These are phyloP conservation scores for Sclerospora graminicola DNA, from an alignment of 352 stramenopile species.

Conservation along the genomic window DNA sequence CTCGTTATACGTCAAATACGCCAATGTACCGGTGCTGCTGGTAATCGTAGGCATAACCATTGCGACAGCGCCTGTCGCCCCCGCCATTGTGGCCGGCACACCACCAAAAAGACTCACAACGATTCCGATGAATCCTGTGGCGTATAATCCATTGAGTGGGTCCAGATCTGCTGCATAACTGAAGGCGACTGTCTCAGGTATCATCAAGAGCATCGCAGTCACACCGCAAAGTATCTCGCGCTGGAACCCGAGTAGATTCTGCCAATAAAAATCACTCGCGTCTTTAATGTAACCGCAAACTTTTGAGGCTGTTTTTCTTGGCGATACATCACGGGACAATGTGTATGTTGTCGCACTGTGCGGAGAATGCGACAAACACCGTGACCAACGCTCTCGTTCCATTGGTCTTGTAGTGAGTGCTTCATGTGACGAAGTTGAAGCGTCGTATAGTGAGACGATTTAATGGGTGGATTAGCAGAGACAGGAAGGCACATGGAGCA, in stretches of 20 bases:
- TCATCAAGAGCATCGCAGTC: constrained; percentile 87
- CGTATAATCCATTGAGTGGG: constrained; percentile 85
- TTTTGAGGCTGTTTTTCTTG: constrained; percentile 8
- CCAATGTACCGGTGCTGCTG: constrained; percentile 31
- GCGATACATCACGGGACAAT: constrained; percentile 1
- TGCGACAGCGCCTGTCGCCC: constrained; percentile 82
- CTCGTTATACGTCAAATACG: constrained; percentile 49
- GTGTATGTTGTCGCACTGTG: constrained; percentile 4
- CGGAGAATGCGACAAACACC: constrained; percentile 12
- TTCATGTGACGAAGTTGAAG: constrained; percentile 5
- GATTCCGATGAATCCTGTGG: constrained; percentile 86
- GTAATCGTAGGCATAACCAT: constrained; percentile 87
- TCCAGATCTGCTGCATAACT: constrained; percentile 86
- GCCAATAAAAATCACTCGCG: constrained; percentile 37
- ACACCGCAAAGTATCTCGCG: constrained; percentile 84
- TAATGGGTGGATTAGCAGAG: not conserved
- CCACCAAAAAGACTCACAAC: constrained; percentile 81
- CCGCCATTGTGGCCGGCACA: constrained; percentile 81
- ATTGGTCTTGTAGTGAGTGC: constrained; percentile 10
- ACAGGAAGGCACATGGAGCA: constrained; percentile 10
- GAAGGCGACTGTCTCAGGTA: constrained; percentile 91
- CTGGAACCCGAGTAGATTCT: constrained; percentile 45
- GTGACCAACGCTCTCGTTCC: constrained; percentile 21
- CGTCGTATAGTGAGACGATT: constrained; percentile 10
- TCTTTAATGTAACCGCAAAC: constrained; percentile 15